Conservation (phyloP, 352 stramenopile species). For the Phytophthora hybrid region DNA sequence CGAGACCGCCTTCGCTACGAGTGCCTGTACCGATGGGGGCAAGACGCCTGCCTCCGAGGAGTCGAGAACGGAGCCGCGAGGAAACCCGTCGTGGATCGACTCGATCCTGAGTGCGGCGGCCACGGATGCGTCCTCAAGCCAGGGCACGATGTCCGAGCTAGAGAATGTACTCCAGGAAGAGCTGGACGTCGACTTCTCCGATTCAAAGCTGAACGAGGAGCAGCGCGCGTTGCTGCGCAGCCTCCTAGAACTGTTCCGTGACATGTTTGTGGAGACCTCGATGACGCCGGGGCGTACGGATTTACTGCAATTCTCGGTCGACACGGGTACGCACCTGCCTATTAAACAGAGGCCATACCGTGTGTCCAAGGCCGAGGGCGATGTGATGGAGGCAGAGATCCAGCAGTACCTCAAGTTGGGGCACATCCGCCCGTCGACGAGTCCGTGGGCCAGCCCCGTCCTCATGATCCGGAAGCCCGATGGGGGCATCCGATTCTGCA, state of each 20-base stretch:
- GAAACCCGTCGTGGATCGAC: no score
- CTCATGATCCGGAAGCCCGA: not conserved
- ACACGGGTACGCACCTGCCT: not conserved
- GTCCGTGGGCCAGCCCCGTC: slow-evolving; percentile 8
- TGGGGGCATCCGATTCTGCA: slow-evolving; percentile 21
- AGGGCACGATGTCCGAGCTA: no score
- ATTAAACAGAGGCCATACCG: slow-evolving; percentile 18
- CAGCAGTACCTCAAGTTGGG: slow-evolving; percentile 15
- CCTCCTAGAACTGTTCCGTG: not conserved
- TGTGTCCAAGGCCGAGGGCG: slow-evolving; percentile 11
- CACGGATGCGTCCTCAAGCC: no score
- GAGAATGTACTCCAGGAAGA: no score
- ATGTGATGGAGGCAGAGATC: slow-evolving; percentile 17
- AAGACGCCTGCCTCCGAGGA: no score
- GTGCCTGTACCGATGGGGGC: no score
- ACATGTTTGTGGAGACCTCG: not conserved
- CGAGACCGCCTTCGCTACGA: not conserved
- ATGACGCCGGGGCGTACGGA: slow-evolving; percentile 9
- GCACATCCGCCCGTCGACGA: not conserved
- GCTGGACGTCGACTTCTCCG: not conserved
- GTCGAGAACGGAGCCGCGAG: no score
- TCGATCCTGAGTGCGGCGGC: no score
- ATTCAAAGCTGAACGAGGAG: not conserved
- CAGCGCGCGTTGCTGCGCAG: not conserved
- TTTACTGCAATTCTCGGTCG: slow-evolving; percentile 12